Evolutionary conservation across 2,329 filamentous ascomycete species (phyloP).

Genomic region (Trichophyton equinum): DNA sequence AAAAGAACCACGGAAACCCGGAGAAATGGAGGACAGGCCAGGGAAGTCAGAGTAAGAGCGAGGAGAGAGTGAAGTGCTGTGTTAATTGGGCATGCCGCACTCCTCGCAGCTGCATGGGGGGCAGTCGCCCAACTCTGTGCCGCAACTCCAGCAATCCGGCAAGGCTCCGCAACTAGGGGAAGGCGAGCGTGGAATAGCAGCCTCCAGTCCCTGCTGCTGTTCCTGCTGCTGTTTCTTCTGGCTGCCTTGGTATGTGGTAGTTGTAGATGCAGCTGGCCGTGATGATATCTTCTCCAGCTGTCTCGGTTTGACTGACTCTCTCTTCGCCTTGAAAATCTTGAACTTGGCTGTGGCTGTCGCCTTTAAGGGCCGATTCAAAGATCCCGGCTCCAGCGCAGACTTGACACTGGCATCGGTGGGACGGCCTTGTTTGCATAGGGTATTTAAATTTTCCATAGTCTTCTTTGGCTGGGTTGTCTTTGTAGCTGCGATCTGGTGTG

Average conservation of each 20-base stretch:
- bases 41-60: not conserved
- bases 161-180: constrained; percentile 3
- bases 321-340: not conserved
- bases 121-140: constrained; percentile 5
- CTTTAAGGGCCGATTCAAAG: not conserved
- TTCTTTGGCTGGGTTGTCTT: not conserved
- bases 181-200: not conserved
- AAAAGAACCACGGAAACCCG: not conserved
- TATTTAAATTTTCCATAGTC: not conserved
- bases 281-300: not conserved
- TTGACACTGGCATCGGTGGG: not conserved
- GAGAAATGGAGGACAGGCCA: not conserved
- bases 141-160: constrained; percentile 11
- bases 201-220: too few relatives aligned
- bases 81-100: constrained; percentile 9
- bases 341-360: not conserved
- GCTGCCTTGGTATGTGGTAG: not conserved
- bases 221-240: too few relatives aligned
- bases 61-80: not conserved
- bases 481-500: not conserved
- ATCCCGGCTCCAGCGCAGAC: not conserved
- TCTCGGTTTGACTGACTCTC: not conserved
- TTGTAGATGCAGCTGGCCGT: too few relatives aligned
- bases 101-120: constrained; percentile 9
- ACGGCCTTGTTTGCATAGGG: not conserved